Evolutionary conservation across 2,329 filamentous ascomycete species (phyloP).

Genomic region (Cladorrhinum sp.): DNA sequence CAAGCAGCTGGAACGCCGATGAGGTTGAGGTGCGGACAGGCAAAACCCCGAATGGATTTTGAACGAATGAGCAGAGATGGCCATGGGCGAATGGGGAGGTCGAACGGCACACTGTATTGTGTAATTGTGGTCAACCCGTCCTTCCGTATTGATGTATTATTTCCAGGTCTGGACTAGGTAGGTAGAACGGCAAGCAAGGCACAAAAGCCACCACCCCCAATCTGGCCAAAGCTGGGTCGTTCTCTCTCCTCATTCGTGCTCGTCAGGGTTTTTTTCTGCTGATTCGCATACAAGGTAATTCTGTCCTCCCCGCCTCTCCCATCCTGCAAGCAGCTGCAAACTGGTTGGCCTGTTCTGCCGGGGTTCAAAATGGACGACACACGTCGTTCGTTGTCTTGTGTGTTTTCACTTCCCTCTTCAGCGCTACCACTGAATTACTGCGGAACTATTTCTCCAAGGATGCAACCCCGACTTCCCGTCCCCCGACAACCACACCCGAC

Average conservation of each 20-base stretch:
- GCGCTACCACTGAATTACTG: background rate
- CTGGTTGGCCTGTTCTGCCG: background rate
- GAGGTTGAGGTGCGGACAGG: background rate
- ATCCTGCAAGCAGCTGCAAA: background rate
- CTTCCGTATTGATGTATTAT: background rate
- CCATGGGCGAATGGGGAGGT: background rate
- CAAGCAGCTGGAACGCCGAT: background rate
- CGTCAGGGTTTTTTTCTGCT: background rate
- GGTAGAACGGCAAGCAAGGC: background rate
- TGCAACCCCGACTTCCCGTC: conserved; percentile 12
- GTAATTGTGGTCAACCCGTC: background rate
- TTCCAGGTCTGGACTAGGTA: background rate
- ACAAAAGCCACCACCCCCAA: background rate
- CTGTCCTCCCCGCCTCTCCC: background rate
- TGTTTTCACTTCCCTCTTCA: background rate
- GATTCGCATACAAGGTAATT: background rate
- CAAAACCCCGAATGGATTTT: conserved; percentile 1
- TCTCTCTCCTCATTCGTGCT: background rate
- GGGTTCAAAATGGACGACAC: background rate
- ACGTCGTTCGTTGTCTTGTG: background rate
- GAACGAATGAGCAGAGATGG: background rate
- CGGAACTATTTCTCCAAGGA: background rate
- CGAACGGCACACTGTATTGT: conserved; percentile 2
- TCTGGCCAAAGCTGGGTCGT: background rate
- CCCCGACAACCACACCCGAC: background rate